Conservation (phyloP, 2,329 filamentous ascomycete species). For the Scytalidium lignicola region DNA sequence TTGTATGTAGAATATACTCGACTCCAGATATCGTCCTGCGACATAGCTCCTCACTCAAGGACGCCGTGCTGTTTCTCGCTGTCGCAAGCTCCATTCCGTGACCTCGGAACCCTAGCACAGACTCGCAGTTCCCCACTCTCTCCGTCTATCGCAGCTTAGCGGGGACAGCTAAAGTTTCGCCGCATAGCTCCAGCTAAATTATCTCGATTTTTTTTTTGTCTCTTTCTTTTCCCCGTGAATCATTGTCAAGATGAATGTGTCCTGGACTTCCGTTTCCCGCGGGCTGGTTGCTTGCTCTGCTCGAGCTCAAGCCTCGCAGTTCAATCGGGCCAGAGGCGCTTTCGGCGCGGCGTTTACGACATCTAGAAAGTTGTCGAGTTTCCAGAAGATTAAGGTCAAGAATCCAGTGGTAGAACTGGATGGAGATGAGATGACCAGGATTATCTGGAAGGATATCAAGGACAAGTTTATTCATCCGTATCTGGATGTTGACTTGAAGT, state of each 20-base stretch:
- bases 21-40: no score
- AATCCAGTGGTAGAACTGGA: constrained; percentile 98
- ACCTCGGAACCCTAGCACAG: not conserved
- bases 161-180: not conserved
- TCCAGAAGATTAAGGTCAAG: constrained; percentile 97
- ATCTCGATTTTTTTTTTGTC: constrained; percentile 1
- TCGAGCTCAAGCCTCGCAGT: constrained; percentile 1
- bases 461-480: constrained; percentile 97
- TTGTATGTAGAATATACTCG: no score
- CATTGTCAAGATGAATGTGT: constrained; percentile 12
- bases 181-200: not conserved
- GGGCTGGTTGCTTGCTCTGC: constrained; percentile 4
- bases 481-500: constrained; percentile 96
- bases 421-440: constrained; percentile 92
- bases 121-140: not conserved
- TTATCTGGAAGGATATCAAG: constrained; percentile 99
- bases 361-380: constrained; percentile 48
- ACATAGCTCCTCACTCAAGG: no score
- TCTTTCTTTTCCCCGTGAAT: constrained; percentile 2
- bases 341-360: constrained; percentile 24
- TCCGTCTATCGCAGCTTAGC: not conserved
- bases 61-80: no score
- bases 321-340: constrained; percentile 1
- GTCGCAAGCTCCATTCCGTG: no score
- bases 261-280: constrained; percentile 9